Evolutionary conservation across 495 filamentous ascomycete species (phyloP).

Genomic region (Neurospora sp.): DNA sequence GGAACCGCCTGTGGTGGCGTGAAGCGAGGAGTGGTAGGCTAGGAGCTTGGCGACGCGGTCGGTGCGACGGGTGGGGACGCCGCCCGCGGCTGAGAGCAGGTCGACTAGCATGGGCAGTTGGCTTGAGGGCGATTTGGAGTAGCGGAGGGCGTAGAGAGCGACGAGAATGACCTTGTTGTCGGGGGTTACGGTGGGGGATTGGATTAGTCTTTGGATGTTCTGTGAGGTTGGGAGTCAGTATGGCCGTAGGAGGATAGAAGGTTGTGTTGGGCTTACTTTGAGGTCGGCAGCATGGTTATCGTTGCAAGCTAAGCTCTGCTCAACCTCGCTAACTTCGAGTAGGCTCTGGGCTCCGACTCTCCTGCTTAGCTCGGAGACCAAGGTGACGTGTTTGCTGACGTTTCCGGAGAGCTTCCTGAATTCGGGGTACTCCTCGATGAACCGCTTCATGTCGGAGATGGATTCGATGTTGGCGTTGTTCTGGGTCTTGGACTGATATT

Average conservation of each 20-base stretch:
- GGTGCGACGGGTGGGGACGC: conserved; percentile 60
- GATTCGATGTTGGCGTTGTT: conserved; percentile 91
- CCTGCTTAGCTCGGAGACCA: conserved; percentile 86
- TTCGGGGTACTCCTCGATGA: conserved; percentile 97
- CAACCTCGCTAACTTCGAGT: conserved; percentile 88
- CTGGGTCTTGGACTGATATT: conserved; percentile 91
- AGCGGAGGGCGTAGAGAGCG: conserved; percentile 86
- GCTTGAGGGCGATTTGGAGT: conserved; percentile 74
- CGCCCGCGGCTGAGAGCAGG: conserved; percentile 66
- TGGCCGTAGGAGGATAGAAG: not conserved
- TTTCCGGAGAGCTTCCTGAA: conserved; percentile 95
- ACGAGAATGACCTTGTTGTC: conserved; percentile 80
- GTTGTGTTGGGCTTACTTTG: conserved; percentile 45
- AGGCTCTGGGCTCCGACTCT: conserved; percentile 75
- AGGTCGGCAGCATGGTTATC: conserved; percentile 85
- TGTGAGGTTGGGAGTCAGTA: conserved; percentile 19
- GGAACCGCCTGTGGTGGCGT: conserved; percentile 51
- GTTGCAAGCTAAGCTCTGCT: conserved; percentile 93
- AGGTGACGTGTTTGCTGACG: conserved; percentile 94
- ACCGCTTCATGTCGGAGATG: conserved; percentile 96
- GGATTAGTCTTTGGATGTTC: conserved; percentile 78
- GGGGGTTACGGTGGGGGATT: conserved; percentile 58
- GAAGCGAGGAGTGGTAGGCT: conserved; percentile 73
- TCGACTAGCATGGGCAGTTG: conserved; percentile 74
- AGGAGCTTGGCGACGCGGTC: conserved; percentile 69